These are phyloP conservation scores for Telfairia occidentalis DNA, from an alignment of 331 rosid species.

Conservation along the genomic window DNA sequence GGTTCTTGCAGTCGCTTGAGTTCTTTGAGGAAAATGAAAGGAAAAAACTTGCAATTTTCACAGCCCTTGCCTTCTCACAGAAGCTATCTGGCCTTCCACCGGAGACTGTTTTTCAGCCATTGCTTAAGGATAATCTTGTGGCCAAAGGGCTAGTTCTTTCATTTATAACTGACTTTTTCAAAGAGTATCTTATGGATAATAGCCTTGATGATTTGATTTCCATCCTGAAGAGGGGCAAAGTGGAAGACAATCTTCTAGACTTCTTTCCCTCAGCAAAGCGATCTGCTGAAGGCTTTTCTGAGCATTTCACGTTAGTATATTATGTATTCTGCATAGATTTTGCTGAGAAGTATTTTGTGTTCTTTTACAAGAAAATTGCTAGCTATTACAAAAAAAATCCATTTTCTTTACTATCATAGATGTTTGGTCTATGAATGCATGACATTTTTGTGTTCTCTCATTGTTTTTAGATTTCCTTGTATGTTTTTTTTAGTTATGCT, in stretches of 20 bases:
- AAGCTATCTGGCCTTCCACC: constrained; percentile 99
- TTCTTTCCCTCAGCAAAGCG: constrained; percentile 83
- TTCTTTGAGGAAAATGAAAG: constrained; percentile 98
- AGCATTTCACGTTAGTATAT: constrained; percentile 77
- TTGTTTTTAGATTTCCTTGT: too few species aligned
- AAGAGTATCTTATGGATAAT: constrained; percentile 85
- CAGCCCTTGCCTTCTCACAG: constrained; percentile 99
- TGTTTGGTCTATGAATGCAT: too few species aligned
- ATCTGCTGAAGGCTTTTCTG: constrained; percentile 73
- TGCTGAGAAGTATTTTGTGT: neutral
- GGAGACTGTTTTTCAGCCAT: constrained; percentile 94
- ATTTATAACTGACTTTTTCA: constrained; percentile 90
- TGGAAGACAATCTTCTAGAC: constrained; percentile 85
- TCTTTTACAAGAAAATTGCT: too few species aligned
- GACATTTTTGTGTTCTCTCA: too few species aligned
- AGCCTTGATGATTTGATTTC: constrained; percentile 97
- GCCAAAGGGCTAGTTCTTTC: constrained; percentile 96
- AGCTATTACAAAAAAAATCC: too few species aligned
- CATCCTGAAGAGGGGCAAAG: constrained; percentile 89
- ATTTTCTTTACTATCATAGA: too few species aligned
- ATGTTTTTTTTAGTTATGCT: too few species aligned
- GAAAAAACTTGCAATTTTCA: constrained; percentile 95
- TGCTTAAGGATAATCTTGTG: constrained; percentile 97
- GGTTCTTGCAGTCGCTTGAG: constrained; percentile 90
- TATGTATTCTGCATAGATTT: neutral